These are phyloP conservation scores for Smallanthus sonchifolius DNA, from an alignment of 129 eudicot genomes.

Conservation along the genomic window DNA sequence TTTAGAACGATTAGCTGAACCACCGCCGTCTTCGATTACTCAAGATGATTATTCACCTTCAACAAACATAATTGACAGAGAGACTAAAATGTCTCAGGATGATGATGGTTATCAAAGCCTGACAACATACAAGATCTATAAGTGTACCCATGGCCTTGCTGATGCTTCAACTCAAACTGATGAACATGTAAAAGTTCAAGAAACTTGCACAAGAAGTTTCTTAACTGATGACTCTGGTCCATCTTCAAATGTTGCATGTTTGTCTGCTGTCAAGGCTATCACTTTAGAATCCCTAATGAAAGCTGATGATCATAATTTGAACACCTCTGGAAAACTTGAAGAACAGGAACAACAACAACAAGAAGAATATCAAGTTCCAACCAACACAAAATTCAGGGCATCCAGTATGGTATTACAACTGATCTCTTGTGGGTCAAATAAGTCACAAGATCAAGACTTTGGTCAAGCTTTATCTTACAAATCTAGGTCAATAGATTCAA, in stretches of 20 bases:
- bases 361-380: constrained; percentile 37
- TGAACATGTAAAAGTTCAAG: constrained; percentile 33
- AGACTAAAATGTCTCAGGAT: constrained; percentile 55
- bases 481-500: constrained; percentile 58
- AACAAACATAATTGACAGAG: constrained; percentile 55
- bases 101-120: constrained; percentile 68
- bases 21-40: constrained; percentile 55
- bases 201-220: constrained; percentile 69
- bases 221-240: constrained; percentile 59
- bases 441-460: constrained; percentile 75
- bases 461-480: constrained; percentile 66
- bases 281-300: constrained; percentile 76
- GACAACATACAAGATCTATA: constrained; percentile 66
- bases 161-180: constrained; percentile 93
- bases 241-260: constrained; percentile 54
- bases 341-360: not conserved
- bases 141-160: constrained; percentile 51
- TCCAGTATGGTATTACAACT: constrained; percentile 47
- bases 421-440: constrained; percentile 82
- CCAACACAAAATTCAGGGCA: constrained; percentile 58
- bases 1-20: constrained; percentile 62
- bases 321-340: constrained; percentile 38
- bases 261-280: constrained; percentile 56
- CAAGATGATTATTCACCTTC: constrained; percentile 75
- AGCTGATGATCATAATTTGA: constrained; percentile 64